A percentile compares a stretch with the other conserved stretches of the same genome.
Evolutionary conservation across 805 yeast species (phyloP).

Genomic region (Candida corydali): DNA sequence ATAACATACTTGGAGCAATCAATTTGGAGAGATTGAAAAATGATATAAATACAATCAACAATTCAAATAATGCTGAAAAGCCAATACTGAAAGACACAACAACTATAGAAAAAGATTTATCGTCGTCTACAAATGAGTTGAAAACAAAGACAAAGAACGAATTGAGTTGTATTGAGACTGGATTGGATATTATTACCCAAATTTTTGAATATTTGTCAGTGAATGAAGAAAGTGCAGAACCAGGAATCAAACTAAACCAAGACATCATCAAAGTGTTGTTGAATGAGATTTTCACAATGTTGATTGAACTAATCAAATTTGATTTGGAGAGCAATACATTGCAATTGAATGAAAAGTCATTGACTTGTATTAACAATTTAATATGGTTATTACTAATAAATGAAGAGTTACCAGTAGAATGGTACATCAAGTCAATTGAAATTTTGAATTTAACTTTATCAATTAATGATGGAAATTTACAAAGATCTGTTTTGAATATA

Average conservation of each 20-base stretch:
- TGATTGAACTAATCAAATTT: conserved; percentile 37
- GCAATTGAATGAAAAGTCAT: conserved; percentile 48
- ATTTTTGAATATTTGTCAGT: conserved; percentile 53
- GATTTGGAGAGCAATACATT: conserved; percentile 23
- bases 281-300: conserved; percentile 18
- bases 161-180: conserved; percentile 62
- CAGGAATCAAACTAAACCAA: conserved; percentile 14
- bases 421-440: conserved; percentile 29
- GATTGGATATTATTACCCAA: conserved; percentile 74
- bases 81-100: conserved; percentile 21
- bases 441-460: conserved; percentile 27
- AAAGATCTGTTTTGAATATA: conserved; percentile 30
- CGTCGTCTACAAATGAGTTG: conserved; percentile 9
- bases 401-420: conserved; percentile 29
- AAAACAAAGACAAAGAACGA: conserved; percentile 44
- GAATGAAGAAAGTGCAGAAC: conserved; percentile 17
- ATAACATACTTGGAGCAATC: conserved; percentile 20
- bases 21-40: conserved; percentile 27
- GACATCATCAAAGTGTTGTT: conserved; percentile 19
- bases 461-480: conserved; percentile 16
- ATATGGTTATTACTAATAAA: conserved; percentile 50
- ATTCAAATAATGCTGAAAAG: conserved; percentile 32
- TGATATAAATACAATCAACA: conserved; percentile 15
- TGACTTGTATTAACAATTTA: conserved; percentile 69
- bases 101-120: conserved; percentile 8